Evolutionary conservation across 2,329 filamentous ascomycete genomes (phyloP).

Genomic region (Dactylellina haptotyla): DNA sequence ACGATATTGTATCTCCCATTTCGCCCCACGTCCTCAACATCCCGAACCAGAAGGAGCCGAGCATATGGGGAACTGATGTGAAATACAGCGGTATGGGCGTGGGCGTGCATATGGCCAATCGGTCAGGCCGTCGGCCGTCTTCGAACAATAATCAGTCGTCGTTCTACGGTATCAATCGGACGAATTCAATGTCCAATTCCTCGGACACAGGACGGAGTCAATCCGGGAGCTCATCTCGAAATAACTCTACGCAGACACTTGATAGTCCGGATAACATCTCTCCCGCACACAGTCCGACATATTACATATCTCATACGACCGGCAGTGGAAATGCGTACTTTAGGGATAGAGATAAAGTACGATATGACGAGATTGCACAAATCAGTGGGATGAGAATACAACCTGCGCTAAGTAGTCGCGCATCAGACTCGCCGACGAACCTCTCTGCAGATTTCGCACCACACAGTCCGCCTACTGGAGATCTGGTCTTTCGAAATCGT

Average conservation of each 20-base stretch:
- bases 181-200: constrained; percentile 51
- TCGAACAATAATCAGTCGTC: constrained; percentile 5
- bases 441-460: constrained; percentile 39
- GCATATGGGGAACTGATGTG: constrained; percentile 27
- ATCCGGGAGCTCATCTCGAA: constrained; percentile 45
- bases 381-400: constrained; percentile 52
- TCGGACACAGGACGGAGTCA: constrained; percentile 47
- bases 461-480: constrained; percentile 25
- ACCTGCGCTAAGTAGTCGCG: constrained; percentile 28
- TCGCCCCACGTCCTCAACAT: constrained; percentile 36
- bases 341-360: constrained; percentile 42
- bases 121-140: background rate
- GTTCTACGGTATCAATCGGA: constrained; percentile 41
- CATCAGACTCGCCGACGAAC: constrained; percentile 49
- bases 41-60: constrained; percentile 44
- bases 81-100: constrained; percentile 37
- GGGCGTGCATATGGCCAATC: constrained; percentile 7
- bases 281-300: constrained; percentile 39
- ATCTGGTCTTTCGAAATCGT: constrained; percentile 8
- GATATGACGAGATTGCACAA: constrained; percentile 44
- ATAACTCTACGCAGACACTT: constrained; percentile 46
- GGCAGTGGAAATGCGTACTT: constrained; percentile 20
- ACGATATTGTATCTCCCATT: constrained; percentile 27
- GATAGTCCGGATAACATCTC: constrained; percentile 46
- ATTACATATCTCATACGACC: constrained; percentile 38